Evolutionary conservation across 257 asterid genomes (phyloP), one percentile per base, ranked within the genome.

Genomic region (Nicotiana knightiana): DNA sequence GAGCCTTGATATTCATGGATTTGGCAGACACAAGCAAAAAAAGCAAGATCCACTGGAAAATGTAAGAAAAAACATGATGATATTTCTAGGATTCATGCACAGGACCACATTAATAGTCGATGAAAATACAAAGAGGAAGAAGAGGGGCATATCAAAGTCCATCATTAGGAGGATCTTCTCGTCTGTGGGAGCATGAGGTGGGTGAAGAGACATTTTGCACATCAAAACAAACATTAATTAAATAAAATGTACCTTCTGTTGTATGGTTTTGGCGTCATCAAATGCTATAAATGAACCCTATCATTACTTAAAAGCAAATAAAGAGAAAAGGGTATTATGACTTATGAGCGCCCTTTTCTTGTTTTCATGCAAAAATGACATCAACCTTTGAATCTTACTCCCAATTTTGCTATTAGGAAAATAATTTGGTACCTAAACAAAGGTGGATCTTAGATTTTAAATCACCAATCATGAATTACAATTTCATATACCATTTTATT

Each of bases 211-310:
- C 62, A 73, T 30, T 63, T 32, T 48, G 39, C 82, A 79, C 73
- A 61, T 59, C 73, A 79, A 79, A 77, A 64, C 70, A 83, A 77
- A 73, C 81, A 67, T 35, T 79, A 66, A 67, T 78, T 54, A 83
- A 57, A 33, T 59, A 51, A 15, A 30, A 57, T 68, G 77, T 84
- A 67, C 86, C 64, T 48, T 84, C 30, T 79, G 78, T 54, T 83
- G 85, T 79, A 54, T 81, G 67, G 37, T 66, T 32, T 30, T 79
- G 58, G 67, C 37, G 83, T 75, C 83, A 83, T 62, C 82, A 87
- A 65, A 10, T 76, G 55, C 85, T 63, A 81, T 86, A 64, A 85
- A 84, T 87, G 87, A 81, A 77, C 84, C 81, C 78, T 81, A 73
- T 86, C 87, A 80, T 76, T 82, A 73, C 87, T 39, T 65, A 39